Conservation (phyloP, 192 early-diverging fungal species). For the Coemansia sp. region DNA sequence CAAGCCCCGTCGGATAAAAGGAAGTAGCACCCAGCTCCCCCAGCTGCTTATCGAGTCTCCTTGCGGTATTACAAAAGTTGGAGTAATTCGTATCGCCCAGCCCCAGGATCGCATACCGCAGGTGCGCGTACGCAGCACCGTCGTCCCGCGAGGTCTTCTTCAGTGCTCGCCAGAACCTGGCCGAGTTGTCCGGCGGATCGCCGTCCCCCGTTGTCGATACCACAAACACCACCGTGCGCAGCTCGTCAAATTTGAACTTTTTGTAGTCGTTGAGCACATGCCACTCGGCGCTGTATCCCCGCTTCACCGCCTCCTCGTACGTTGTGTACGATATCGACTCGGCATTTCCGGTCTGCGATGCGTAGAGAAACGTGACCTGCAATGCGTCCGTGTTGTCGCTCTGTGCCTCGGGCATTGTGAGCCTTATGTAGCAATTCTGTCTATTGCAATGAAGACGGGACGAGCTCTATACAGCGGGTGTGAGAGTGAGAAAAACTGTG, state of each 20-base stretch:
- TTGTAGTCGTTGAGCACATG: constrained; percentile 74
- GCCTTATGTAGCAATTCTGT: neutral
- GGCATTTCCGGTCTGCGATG: constrained; percentile 93
- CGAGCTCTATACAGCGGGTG: neutral
- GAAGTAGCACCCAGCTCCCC: constrained; percentile 69
- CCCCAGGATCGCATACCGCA: constrained; percentile 59
- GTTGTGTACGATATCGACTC: constrained; percentile 89
- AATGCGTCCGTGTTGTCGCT: constrained; percentile 13
- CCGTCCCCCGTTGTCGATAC: constrained; percentile 94
- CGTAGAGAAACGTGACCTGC: constrained; percentile 62
- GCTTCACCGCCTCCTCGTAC: constrained; percentile 68
- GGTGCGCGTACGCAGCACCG: constrained; percentile 14
- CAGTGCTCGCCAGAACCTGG: constrained; percentile 84
- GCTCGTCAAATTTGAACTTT: constrained; percentile 48
- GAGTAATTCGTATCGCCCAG: constrained; percentile 94
- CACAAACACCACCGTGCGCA: constrained; percentile 66
- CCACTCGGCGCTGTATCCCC: constrained; percentile 67
- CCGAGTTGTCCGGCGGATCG: constrained; percentile 92
- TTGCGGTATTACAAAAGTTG: constrained; percentile 87
- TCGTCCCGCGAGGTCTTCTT: constrained; percentile 60
- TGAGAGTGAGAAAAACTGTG: neutral
- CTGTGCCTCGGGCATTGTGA: constrained; percentile 12
- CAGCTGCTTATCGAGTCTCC: constrained; percentile 76
- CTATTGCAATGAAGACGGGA: neutral
- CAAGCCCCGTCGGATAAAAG: constrained; percentile 78